Conservation (phyloP, 2,329 filamentous ascomycete species). For the Fusarium sp. region DNA sequence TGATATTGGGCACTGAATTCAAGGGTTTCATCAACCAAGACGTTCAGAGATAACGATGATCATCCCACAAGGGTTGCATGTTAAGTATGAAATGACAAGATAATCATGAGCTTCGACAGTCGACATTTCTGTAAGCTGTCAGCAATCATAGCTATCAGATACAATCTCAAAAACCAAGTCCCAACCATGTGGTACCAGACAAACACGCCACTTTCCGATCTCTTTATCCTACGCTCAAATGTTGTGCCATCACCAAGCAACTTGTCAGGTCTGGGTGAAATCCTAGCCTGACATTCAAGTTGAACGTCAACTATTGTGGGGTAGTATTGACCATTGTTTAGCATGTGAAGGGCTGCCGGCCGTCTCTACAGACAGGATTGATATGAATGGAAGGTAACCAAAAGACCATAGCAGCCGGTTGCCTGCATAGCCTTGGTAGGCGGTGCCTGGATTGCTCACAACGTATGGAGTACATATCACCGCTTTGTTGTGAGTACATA, state of each 20-base stretch:
- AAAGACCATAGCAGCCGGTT: constrained; percentile 1
- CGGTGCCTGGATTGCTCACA: constrained; percentile 2
- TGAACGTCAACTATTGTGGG: constrained; percentile 10
- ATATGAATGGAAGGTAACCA: not conserved
- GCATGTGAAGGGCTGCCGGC: constrained; percentile 18
- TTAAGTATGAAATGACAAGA: not conserved
- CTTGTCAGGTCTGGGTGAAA: constrained; percentile 4
- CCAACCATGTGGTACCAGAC: constrained; percentile 12
- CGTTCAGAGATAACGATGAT: not conserved
- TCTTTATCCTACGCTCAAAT: constrained; percentile 23
- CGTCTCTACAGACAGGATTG: not conserved
- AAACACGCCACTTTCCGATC: constrained; percentile 26
- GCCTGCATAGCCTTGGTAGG: constrained; percentile 12
- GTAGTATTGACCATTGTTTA: not conserved
- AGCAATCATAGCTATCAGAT: constrained; percentile 3
- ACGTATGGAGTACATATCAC: not conserved
- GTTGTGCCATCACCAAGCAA: constrained; percentile 8
- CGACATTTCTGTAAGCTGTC: not conserved
- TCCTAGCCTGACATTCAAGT: constrained; percentile 12
- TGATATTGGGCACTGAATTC: not conserved
- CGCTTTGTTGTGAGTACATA: not conserved
- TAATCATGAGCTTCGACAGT: constrained; percentile 14
- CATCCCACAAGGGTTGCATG: not conserved
- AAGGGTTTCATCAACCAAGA: not conserved
- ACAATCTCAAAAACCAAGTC: not conserved